These are phyloP conservation scores for Colletotrichum horii DNA, from an alignment of 2,329 filamentous ascomycete species.

Conservation along the genomic window DNA sequence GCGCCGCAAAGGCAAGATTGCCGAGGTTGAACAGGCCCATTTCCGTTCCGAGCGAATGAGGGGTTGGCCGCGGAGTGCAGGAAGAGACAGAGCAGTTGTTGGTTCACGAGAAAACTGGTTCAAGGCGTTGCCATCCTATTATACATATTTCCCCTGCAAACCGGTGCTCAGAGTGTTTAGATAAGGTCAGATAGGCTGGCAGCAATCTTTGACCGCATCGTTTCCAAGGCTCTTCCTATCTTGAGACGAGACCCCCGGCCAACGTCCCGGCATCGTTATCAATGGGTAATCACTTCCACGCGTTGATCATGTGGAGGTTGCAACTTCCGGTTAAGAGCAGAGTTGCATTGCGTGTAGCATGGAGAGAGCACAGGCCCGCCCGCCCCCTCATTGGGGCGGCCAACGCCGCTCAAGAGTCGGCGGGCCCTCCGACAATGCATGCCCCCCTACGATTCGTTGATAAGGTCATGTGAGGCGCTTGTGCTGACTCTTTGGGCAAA, in stretches of 20 bases:
- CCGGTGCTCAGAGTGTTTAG: not conserved
- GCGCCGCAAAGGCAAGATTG: constrained; percentile 16
- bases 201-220: not conserved
- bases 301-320: constrained; percentile 1
- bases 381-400: constrained; percentile 6
- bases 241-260: not conserved
- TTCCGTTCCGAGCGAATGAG: not conserved
- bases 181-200: not conserved
- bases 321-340: not conserved
- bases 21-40: constrained; percentile 1
- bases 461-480: not conserved
- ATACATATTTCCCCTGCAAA: not conserved
- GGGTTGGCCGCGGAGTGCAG: not conserved
- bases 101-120: not conserved
- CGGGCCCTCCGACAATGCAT: not conserved
- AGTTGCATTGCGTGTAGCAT: not conserved
- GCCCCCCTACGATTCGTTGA: not conserved
- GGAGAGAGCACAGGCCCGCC: not conserved
- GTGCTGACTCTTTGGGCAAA: not conserved
- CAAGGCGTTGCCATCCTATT: not conserved
- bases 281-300: not conserved
- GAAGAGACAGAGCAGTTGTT: not conserved
- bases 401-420: not conserved
- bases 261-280: not conserved
- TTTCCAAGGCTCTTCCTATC: not conserved